Evolutionary conservation across 305 asterid genomes (phyloP), one percentile per base, ranked within the genome.

Genomic region (Fraxinus baroniana): DNA sequence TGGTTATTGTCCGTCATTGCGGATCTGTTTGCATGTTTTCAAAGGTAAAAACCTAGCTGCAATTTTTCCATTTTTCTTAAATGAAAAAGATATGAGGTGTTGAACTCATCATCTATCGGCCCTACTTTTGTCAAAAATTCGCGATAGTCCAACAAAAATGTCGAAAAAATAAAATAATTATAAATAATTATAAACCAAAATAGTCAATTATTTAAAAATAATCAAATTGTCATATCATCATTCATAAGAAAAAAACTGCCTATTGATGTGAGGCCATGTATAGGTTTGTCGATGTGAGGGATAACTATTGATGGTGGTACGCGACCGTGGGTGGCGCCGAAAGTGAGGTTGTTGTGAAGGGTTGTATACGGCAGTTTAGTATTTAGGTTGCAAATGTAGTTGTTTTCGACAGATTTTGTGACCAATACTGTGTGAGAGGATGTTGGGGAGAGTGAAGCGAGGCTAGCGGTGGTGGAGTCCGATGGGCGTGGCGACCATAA

Each of bases 101-200:
- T 81, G 32, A 36, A 22, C 49, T 46, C 78, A 33, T 71, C 22
- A 49, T 33, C 7, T 22, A 76, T 74, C 20, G 84, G 78, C 83
- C 74, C 57, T 0, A 18, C 24, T 46, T 13, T 8, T 39, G 44
- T 37, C 4, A 24, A 72, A 52, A 66, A 66, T 70, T 70, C 41
- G 5, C 76, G 76, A 70, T 70, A 20, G 3, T 15, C 26, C 36
- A 26, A 4, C 52, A 28, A 55, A 52, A 70, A 17, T 66, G 9
- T 15, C 24, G 39, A 71, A 41, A 80, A n/a, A 44, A 2, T 3
- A 26, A 75, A 72, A 2, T 26, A 10, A 2, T 64, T 62, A 62
- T 28, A 20, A 62, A 64, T 10, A 70, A 70, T 30, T 30, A 15
- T 30, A 30, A 70, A 30, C 76, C 44, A 70, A 70, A 70, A 70